Evolutionary conservation across 768 basidiomycete species (phyloP), one percentile per base, ranked within the genome.

Genomic region (Grammothele lineata): DNA sequence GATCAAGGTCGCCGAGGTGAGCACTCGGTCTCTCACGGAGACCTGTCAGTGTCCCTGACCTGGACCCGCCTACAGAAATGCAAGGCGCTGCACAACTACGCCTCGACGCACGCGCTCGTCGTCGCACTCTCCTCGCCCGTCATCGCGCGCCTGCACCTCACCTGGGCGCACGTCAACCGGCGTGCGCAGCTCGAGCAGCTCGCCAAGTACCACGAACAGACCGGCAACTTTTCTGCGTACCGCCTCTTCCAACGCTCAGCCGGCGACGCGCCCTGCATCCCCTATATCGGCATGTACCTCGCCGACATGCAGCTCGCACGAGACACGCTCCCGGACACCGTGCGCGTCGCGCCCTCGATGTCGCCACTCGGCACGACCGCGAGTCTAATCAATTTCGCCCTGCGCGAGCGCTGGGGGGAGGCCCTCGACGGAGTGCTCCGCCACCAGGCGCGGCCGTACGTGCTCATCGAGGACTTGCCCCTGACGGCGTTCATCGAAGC

Each of bases 1-100:
- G 86, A 81, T 88, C 54, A 82, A 77, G 58, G 82, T 87, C 17
- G 84, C 87, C 7, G 85, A 89, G 75, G 87, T 86, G 55, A 56
- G 76, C 32, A 25, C 21, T 18, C 10, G 19, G 32, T 17, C 24
- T 1, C 24, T 18, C 21, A 5, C 18, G n/a, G n/a, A n/a, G n/a
- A n/a, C n/a, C n/a, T n/a, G 8, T 26, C 32, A 47, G 27, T 39
- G 24, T 34, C n/a, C n/a, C 50, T 58, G 27, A 55, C 46, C n/a
- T 41, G 23, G 25, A 8, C 43, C 50, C n/a, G 49, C n/a, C 35
- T 40, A 12, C 57, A 88, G 85, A 83, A 78, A 74, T 87, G 81
- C 63, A 75, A 72, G 27, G 56, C 63, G 11, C 62, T 85, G 57
- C 77, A 79, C 60, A 87, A 87, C 60, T 80, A 80, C 51, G 73